Evolutionary conservation across 805 yeast genomes (phyloP), one percentile per base, ranked within the genome.

Genomic region (Alloascoidea hylecoeti): DNA sequence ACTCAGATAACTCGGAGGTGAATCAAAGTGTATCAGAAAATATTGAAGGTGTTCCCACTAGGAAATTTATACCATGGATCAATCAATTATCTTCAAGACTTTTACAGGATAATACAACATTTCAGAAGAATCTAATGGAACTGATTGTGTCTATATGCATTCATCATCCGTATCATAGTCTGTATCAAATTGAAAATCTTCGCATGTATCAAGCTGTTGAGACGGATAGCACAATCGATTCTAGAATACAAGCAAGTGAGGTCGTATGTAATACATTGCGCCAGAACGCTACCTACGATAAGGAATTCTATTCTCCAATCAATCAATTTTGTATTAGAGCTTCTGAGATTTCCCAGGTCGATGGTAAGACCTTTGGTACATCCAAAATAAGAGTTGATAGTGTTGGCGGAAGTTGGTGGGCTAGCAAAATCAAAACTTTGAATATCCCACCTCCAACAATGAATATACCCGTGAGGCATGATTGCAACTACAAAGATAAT

Each of bases 11-110:
- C 23, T 65, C 55, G 1, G 53, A 49, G 0, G 57, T 80, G 3
- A 77, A 72, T 44, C 42, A 40, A 3, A 46, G 56, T 5, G 59
- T 81, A 5, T 48, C 48, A 12, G 46, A 50, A 2, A 56, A 60
- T 3, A 48, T 78, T 2, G 37, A 49, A 0, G 36, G 37, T 0
- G 55, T 83, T 15, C 80, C 94, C 0, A 62, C 70, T 12, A 61
- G 63, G 49, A 77, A 77, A 46, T 70, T 85, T 38, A 63, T 83
- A 3, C 71, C 85, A 0, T 88, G 96, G 95, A 63, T 78, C 28
- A 77, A 79, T 42, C 97, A 88, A 51, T 63, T 88, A 35, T 64
- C 82, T 2, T 83, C 96, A 0, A 63, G 92, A 39, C 50, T 88
- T 13, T 57, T 71, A 1, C 54, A 53, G 23, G 79, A 72, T 4